Evolutionary conservation across 2,329 filamentous ascomycete species (phyloP).

Genomic region (Penicillium carneum): DNA sequence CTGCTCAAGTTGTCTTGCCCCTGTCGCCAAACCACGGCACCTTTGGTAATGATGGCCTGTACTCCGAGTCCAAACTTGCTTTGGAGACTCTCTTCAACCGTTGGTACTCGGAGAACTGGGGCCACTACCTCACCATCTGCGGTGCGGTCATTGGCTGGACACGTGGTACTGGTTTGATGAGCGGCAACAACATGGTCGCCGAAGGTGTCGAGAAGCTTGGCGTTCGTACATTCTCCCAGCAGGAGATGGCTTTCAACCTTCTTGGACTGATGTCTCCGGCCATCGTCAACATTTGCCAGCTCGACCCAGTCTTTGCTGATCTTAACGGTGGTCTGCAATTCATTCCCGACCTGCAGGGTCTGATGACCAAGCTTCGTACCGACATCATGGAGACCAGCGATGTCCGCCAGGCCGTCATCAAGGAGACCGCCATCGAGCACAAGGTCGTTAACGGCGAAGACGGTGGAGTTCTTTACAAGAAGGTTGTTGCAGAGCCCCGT

Average conservation of each 20-base stretch:
- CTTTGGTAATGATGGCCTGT: constrained; percentile 95
- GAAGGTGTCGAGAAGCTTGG: constrained; percentile 96
- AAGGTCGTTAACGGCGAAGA: constrained; percentile 94
- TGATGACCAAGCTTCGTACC: constrained; percentile 91
- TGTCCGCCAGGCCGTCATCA: constrained; percentile 88
- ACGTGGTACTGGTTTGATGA: constrained; percentile 96
- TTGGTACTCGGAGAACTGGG: constrained; percentile 98
- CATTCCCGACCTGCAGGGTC: constrained; percentile 90
- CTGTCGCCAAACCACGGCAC: constrained; percentile 98
- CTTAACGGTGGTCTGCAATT: constrained; percentile 97
- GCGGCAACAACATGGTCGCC: constrained; percentile 94
- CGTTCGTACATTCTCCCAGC: constrained; percentile 97
- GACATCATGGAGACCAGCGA: constrained; percentile 95
- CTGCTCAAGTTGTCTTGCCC: constrained; percentile 93
- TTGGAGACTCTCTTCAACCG: constrained; percentile 97
- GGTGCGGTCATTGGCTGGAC: constrained; percentile 99
- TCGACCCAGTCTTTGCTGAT: constrained; percentile 94
- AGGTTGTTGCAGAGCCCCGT: constrained; percentile 88
- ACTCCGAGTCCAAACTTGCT: constrained; percentile 96
- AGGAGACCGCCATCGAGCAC: constrained; percentile 95
- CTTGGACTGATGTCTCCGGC: constrained; percentile 93
- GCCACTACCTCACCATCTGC: constrained; percentile 95
- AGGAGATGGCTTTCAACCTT: constrained; percentile 99
- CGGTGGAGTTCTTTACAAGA: constrained; percentile 91
- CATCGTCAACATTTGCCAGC: constrained; percentile 93